Evolutionary conservation across 495 filamentous ascomycete species (phyloP).

Genomic region (Podospora bellae-mahoneyi): DNA sequence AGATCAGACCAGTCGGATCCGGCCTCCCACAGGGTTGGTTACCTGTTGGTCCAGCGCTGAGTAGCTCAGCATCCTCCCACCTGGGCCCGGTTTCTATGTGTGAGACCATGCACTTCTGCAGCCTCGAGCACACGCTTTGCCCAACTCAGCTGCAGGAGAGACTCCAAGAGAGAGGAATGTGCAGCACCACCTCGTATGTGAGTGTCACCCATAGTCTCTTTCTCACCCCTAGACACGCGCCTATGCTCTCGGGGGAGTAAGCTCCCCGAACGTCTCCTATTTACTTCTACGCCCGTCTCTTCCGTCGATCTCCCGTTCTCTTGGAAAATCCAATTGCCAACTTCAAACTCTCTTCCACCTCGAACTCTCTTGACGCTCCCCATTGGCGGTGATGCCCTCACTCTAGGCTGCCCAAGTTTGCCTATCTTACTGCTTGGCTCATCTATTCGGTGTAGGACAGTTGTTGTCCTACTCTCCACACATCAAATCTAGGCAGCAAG

Average conservation of each 20-base stretch:
- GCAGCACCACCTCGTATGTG: conserved; percentile 12
- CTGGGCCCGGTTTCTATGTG: conserved; percentile 11
- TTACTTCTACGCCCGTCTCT: conserved; percentile 15
- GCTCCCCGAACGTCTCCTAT: conserved; percentile 15
- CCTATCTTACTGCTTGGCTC: conserved; percentile 8
- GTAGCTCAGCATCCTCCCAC: neutral
- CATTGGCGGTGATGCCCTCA: neutral
- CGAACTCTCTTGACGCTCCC: neutral
- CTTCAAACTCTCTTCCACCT: neutral
- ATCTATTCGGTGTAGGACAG: conserved; percentile 10
- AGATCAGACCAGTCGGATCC: conserved; percentile 10
- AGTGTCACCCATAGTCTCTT: neutral
- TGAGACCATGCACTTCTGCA: conserved; percentile 28
- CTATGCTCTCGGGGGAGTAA: conserved; percentile 11
- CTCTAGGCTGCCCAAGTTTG: neutral
- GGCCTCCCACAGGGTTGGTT: neutral
- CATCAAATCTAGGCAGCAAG: conserved; percentile 2
- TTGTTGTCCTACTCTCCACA: neutral
- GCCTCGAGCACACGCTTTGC: conserved; percentile 23
- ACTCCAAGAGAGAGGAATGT: conserved; percentile 3
- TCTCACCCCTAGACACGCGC: neutral
- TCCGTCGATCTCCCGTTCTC: conserved; percentile 10
- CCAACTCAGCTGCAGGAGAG: conserved; percentile 21
- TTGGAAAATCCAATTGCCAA: neutral
- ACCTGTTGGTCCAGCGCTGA: neutral